Percentiles rank a stretch among this genome's conserved stretches.
Conservation (phyloP, 345 rosid species). For the Hypericum androsaemum region DNA sequence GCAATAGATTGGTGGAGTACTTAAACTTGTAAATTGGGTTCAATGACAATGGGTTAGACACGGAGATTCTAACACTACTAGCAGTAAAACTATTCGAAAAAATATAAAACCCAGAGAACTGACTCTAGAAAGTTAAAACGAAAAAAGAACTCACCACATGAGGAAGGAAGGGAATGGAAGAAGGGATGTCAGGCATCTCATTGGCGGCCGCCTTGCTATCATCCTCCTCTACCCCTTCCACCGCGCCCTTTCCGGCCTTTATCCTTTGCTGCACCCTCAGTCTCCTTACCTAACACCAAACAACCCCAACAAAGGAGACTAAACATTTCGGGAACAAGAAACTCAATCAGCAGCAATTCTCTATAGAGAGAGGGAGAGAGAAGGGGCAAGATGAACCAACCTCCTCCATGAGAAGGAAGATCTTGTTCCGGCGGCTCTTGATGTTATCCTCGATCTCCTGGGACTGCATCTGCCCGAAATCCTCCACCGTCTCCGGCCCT, state of each 20-base stretch:
- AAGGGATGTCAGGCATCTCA: conserved; percentile 93
- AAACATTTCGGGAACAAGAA: background rate
- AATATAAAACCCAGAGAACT: too few relatives aligned
- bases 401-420: conserved; percentile 98
- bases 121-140: too few relatives aligned
- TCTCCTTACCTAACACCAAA: conserved; percentile 52
- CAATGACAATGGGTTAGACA: too few relatives aligned
- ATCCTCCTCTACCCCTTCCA: conserved; percentile 23
- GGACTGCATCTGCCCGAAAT: conserved; percentile 77
- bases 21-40: too few relatives aligned
- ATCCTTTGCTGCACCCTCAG: conserved; percentile 73
- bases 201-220: conserved; percentile 36
- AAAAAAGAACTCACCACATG: conserved; percentile 37
- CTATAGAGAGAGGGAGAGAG: background rate
- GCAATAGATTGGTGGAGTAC: too few relatives aligned
- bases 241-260: conserved; percentile 20
- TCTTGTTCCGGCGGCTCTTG: conserved; percentile 78
- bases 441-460: conserved; percentile 80
- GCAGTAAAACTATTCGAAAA: too few relatives aligned
- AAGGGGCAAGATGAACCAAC: conserved; percentile 14
- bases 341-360: background rate
- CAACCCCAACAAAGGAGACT: background rate
- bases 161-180: conserved; percentile 83
- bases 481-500: conserved; percentile 87
- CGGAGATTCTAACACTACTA: too few relatives aligned